Evolutionary conservation across 2,329 filamentous ascomycete genomes (phyloP), one percentile per base, ranked within the genome.

Genomic region (Botrytis medusae): DNA sequence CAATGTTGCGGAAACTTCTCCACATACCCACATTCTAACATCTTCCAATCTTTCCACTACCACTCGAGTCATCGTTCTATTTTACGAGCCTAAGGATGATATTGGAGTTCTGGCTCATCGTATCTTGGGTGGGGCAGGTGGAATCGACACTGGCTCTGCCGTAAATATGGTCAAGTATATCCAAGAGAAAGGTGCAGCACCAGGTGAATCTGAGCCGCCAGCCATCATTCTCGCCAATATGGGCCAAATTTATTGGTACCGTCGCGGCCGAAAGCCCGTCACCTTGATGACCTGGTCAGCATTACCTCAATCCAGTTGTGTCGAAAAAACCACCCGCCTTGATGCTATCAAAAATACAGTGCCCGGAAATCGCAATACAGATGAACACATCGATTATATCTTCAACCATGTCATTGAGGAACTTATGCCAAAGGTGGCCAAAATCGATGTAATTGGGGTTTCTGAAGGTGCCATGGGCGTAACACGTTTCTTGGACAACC

Each of bases 241-340:
- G 6, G 93, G 93, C 7, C 90, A 97, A 82, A 84, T 93, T 29
- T 85, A 91, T 78, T 98, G 93, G 90, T 93, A 92, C 81, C 89
- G 92, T 59, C 86, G 88, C 69, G 86, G 86, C 1, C 83, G 86
- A 69, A 86, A 87, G 67, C 85, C 89, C 0, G 84, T 97, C 74
- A 92, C 88, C 1, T 80, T 86, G 1, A 79, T 80, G 0, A 86
- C 86, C 4, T 92, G 91, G 85, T 80, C 84, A 12, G 85, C 85
- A 2, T 82, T 91, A 62, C 90, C 91, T 1, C 87, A 91, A 77
- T 84, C 86, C 73, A 92, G 89, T 65, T 86, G 90, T 3, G 89
- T 91, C 18, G 89, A 93, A 74, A 80, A 83, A 5, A 85, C 87
- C 4, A 84, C 86, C 65, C 83, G 82, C 44, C 84, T 91, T 74